These are phyloP conservation scores for Blepharisma stoltei DNA, from an alignment of 73 alveolate genomes.

Conservation along the genomic window DNA sequence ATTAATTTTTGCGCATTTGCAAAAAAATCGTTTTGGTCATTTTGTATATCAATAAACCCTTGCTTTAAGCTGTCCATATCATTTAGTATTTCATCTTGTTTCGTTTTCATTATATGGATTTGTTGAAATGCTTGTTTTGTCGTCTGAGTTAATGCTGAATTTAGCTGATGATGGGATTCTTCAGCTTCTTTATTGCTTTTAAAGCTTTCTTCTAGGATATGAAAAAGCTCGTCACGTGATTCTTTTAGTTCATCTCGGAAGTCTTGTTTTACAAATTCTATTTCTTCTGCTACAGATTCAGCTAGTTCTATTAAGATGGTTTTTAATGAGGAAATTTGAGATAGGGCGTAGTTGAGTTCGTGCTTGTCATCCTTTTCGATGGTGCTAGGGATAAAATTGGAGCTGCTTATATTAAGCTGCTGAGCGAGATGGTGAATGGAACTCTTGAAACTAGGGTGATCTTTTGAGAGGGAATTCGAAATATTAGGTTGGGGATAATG, in stretches of 20 bases:
- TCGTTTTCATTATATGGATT: not conserved
- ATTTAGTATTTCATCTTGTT: not conserved
- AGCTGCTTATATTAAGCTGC: no score
- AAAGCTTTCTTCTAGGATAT: not conserved
- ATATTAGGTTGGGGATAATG: no score
- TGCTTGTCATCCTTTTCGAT: no score
- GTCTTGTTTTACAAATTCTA: not conserved
- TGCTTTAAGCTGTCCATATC: not conserved
- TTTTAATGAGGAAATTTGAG: not conserved
- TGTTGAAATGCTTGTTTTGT: conserved; percentile 18
- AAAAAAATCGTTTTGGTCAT: not conserved
- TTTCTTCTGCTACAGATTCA: conserved; percentile 7
- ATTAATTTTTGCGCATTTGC: not conserved
- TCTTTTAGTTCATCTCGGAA: conserved; percentile 16
- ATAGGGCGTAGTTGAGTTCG: not conserved
- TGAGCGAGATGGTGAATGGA: no score
- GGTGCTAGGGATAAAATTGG: no score
- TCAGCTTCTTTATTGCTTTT: not conserved
- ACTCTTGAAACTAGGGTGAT: no score
- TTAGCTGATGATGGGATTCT: not conserved
- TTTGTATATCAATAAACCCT: not conserved
- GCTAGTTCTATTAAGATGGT: not conserved
- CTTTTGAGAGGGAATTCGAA: no score
- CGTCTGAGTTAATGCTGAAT: not conserved
- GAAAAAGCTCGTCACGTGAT: not conserved